Base-by-base conservation (phyloP, 495 filamentous ascomycete species). In the Aspergillus baeticus region DNA sequence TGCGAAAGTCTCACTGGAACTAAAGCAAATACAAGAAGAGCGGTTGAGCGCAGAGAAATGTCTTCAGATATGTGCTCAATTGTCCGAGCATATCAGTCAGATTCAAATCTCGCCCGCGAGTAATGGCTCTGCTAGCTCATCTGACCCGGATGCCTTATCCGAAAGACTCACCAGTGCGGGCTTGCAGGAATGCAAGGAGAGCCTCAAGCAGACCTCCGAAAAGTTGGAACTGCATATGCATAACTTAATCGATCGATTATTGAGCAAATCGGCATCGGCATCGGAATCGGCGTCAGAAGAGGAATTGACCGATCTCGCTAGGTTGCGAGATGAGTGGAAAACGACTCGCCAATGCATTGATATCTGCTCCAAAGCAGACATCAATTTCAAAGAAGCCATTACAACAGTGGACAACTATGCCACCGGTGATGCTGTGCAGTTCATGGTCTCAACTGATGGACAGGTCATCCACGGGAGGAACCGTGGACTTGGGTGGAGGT, bases 391-490 rank as follows among this genome's bases (percentile, higher is more conserved):
- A 36, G 68, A 70, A 51, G 71, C 64, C 37, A 60, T 66, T 14
- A 76, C 56, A 55, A 64, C 44, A 3, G 67, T 76, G 55, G 68
- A 73, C 22, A 74, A 74, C 47, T 66, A 76, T 42, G 67, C 58
- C 34, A 70, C 67, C 33, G 69, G 73, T 10, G 69, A 76, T 45
- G 59, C 73, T 20, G 31, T 76, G 15, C 68, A 76, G 47, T 76
- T 73, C 33, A 71, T 76, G 69, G 68, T 76, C 42, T 76, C 73
- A n/a, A 67, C 73, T 5, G 65, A 69, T 58, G 69, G 66, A 17
- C 63, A 70, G 23, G 51, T 65, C 31, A 41, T 76, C 46, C 63
- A 71, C 41, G 70, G 71, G 37, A 74, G 58, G 54, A 76, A 76
- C 36, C 57, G 57, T 44, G 71, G 69, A 21, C 36, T 74, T 51